Evolutionary conservation across 1,284 basidiomycete species (phyloP).

Genomic region (Apiotrichum akiyoshidainum): DNA sequence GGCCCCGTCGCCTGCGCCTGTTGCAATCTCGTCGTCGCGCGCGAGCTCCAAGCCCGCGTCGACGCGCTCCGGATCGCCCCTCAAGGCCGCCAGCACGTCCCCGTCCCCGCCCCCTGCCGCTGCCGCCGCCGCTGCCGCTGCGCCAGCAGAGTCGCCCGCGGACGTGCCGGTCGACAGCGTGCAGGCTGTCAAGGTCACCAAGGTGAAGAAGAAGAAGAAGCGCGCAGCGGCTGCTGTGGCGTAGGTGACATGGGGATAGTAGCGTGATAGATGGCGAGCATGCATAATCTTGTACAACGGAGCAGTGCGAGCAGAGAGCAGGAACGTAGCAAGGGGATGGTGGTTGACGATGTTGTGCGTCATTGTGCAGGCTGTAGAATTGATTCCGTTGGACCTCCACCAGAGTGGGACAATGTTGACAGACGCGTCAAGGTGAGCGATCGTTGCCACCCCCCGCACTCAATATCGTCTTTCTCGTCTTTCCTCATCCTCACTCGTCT

Average conservation of each 20-base stretch:
- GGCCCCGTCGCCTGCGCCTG: background rate
- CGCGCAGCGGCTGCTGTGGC: slow-evolving; percentile 11
- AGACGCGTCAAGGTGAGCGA: too few relatives aligned
- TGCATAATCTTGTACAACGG: too few relatives aligned
- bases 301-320: too few relatives aligned
- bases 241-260: background rate
- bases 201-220: slow-evolving; percentile 46
- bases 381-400: too few relatives aligned
- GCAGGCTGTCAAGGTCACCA: slow-evolving; percentile 45
- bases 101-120: background rate
- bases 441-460: too few relatives aligned
- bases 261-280: too few relatives aligned
- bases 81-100: background rate
- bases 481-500: background rate
- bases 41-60: slow-evolving; percentile 9
- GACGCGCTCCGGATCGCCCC: background rate
- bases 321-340: too few relatives aligned
- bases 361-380: too few relatives aligned
- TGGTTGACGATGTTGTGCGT: too few relatives aligned
- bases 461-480: background rate
- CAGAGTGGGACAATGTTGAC: too few relatives aligned
- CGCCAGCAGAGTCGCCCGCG: slow-evolving; percentile 7
- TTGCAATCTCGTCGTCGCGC: background rate
- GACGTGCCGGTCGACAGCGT: slow-evolving; percentile 31
- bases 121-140: too few relatives aligned